Evolutionary conservation across 2,329 filamentous ascomycete genomes (phyloP).

Genomic region (Botrytis cinerea): DNA sequence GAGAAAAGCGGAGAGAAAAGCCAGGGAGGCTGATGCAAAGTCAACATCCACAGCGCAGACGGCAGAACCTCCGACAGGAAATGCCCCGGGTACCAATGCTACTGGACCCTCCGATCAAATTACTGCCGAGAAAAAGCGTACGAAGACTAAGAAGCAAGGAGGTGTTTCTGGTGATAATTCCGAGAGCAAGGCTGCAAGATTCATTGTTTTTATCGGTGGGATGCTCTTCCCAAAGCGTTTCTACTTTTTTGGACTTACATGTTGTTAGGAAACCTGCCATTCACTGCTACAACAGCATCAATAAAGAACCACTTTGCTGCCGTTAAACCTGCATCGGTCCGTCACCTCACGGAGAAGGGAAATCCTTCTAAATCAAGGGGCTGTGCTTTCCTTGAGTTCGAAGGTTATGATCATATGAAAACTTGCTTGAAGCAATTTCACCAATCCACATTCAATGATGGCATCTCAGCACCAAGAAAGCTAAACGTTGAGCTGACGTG

Average conservation of each 20-base stretch:
- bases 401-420: conserved; percentile 84
- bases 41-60: conserved; percentile 10
- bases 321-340: conserved; percentile 68
- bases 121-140: conserved; percentile 36
- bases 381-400: conserved; percentile 88
- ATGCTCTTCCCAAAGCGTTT: conserved; percentile 27
- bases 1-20: conserved; percentile 42
- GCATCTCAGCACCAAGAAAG: conserved; percentile 59
- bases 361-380: conserved; percentile 68
- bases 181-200: conserved; percentile 49
- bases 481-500: conserved; percentile 93
- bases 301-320: conserved; percentile 77
- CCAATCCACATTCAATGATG: conserved; percentile 72
- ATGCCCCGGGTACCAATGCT: neutral
- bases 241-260: neutral
- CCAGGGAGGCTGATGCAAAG: conserved; percentile 38
- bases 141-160: conserved; percentile 43
- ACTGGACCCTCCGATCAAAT: neutral
- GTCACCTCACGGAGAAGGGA: conserved; percentile 69
- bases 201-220: conserved; percentile 76
- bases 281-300: conserved; percentile 69
- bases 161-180: conserved; percentile 27
- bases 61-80: conserved; percentile 7
- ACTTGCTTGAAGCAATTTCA: conserved; percentile 90
- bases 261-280: conserved; percentile 78